Conservation (phyloP, 2,329 filamentous ascomycete genomes). For the Cladosporium velox region DNA sequence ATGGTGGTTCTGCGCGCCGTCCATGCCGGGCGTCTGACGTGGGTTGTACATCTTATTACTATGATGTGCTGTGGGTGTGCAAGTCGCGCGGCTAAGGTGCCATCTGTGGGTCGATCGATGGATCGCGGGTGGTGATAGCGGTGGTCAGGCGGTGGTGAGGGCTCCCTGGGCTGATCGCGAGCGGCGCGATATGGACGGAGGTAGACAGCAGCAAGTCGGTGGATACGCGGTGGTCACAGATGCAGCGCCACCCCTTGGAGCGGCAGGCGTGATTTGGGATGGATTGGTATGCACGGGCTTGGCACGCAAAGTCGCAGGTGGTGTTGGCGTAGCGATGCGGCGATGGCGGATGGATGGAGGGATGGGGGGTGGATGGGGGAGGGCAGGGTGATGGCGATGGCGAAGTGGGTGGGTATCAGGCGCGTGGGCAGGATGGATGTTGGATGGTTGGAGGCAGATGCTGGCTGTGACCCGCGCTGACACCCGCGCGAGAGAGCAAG, state of each 20-base stretch:
- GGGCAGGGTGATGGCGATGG: not conserved
- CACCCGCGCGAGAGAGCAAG: conserved; percentile 1
- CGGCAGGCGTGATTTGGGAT: not conserved
- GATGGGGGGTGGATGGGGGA: not conserved
- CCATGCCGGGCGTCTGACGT: conserved; percentile 23
- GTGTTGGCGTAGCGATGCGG: conserved; percentile 14
- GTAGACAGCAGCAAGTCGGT: not conserved
- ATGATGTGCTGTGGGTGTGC: not conserved
- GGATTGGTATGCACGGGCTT: conserved; percentile 12
- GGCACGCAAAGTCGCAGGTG: conserved; percentile 18
- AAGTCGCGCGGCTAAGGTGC: conserved; percentile 9
- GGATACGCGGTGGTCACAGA: conserved; percentile 4
- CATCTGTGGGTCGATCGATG: conserved; percentile 11
- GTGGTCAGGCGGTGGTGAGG: conserved; percentile 6
- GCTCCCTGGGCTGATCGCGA: conserved; percentile 1
- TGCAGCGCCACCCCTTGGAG: conserved; percentile 10
- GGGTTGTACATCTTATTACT: conserved; percentile 17
- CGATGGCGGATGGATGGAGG: conserved; percentile 7
- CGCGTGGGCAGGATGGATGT: conserved; percentile 8
- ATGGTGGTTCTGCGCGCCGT: conserved; percentile 30
- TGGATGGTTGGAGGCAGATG: conserved; percentile 10
- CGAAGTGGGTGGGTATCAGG: not conserved
- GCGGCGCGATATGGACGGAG: conserved; percentile 12
- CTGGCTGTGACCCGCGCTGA: not conserved
- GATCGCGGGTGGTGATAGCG: not conserved